phyloP scores from a whole-genome alignment of 805 yeast species.

The Tetrapisispora iriomotensis region DNA sequence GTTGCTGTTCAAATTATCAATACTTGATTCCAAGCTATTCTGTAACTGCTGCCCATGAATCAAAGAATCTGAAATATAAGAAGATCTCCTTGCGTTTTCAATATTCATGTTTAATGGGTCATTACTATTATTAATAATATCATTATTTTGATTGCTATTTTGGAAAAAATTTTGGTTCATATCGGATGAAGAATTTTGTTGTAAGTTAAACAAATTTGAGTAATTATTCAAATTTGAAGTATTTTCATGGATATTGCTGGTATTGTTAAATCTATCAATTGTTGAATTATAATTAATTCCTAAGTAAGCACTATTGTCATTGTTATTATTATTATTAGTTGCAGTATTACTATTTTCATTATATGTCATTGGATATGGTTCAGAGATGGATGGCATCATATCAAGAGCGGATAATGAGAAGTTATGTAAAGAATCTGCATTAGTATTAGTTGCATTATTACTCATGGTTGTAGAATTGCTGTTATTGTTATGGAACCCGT shows the following conservation, averaged over 20 bases:
- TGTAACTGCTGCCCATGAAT: constrained; percentile 26
- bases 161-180: neutral
- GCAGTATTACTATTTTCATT: neutral
- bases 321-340: constrained; percentile 2
- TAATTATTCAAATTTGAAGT: no score
- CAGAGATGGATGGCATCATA: constrained; percentile 20
- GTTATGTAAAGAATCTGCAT: constrained; percentile 1
- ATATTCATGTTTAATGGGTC: neutral
- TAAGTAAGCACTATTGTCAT: constrained; percentile 10
- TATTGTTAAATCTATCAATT: no score
- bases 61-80: constrained; percentile 59
- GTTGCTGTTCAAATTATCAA: neutral
- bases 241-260: no score
- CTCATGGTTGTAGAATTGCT: no score
- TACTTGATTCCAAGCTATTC: neutral
- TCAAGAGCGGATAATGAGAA: constrained; percentile 8
- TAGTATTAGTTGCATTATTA: no score
- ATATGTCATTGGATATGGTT: constrained; percentile 8
- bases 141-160: neutral
- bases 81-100: constrained; percentile 56
- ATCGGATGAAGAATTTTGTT: neutral
- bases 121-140: neutral
- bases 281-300: no score
- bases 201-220: neutral
- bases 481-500: neutral